These are phyloP conservation scores for Pythium aphanidermatum DNA, from an alignment of 352 stramenopile species.

Conservation along the genomic window DNA sequence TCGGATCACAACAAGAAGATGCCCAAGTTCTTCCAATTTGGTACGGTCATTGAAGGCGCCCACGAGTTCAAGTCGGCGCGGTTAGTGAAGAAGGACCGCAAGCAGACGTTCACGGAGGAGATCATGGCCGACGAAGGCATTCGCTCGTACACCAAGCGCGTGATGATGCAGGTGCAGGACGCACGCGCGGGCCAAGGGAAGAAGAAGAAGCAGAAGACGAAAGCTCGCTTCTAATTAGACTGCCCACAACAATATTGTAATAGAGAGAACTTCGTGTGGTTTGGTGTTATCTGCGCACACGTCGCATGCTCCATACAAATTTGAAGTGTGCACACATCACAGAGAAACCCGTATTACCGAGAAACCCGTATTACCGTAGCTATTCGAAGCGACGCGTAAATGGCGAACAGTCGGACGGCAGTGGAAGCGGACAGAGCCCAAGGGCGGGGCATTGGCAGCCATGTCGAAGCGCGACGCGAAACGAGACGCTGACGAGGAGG, in stretches of 20 bases:
- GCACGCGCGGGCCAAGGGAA: slow-evolving; percentile 30
- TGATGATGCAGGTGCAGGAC: slow-evolving; percentile 70
- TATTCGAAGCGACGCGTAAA: slow-evolving; percentile 1
- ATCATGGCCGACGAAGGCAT: slow-evolving; percentile 88
- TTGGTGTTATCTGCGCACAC: slow-evolving; percentile 3
- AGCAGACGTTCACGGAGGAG: slow-evolving; percentile 92
- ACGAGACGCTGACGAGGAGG: slow-evolving; percentile 17
- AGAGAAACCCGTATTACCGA: slow-evolving; percentile 2
- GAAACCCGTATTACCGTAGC: neutral
- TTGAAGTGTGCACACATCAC: slow-evolving; percentile 11
- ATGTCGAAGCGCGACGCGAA: slow-evolving; percentile 69
- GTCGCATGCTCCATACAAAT: slow-evolving; percentile 1
- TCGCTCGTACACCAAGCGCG: slow-evolving; percentile 84
- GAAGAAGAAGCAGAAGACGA: slow-evolving; percentile 41
- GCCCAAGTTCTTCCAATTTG: slow-evolving; percentile 89
- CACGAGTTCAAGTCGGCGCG: slow-evolving; percentile 88
- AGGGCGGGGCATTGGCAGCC: no score
- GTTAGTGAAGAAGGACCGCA: slow-evolving; percentile 89
- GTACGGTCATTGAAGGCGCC: slow-evolving; percentile 89
- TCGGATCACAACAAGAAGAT: slow-evolving; percentile 77
- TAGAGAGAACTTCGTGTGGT: slow-evolving; percentile 2
- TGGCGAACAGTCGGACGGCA: slow-evolving; percentile 14
- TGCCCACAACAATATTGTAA: slow-evolving; percentile 17
- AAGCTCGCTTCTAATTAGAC: slow-evolving; percentile 11
- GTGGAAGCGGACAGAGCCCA: no score